Evolutionary conservation across 1,284 basidiomycete genomes (phyloP).

Genomic region (Golubevia pallescens): DNA sequence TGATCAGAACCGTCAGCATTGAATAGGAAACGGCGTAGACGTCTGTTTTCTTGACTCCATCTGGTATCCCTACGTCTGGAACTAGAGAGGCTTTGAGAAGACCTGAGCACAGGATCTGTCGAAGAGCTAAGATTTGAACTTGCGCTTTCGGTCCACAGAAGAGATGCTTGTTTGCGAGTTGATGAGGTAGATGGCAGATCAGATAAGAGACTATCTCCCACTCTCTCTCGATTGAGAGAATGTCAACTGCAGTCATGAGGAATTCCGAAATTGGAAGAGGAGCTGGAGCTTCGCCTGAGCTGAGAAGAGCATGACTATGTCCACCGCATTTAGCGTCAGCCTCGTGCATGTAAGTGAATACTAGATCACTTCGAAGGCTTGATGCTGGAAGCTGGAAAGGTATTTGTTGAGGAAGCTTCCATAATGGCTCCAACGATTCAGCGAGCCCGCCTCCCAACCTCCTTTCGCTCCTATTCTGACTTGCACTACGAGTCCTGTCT

Average conservation of each 20-base stretch:
- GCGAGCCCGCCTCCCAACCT: neutral
- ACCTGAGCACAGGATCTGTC: constrained; percentile 40
- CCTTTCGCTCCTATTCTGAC: constrained; percentile 18
- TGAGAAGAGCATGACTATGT: constrained; percentile 18
- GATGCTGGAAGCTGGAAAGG: constrained; percentile 42
- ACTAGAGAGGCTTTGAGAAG: constrained; percentile 41
- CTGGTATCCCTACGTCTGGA: constrained; percentile 45
- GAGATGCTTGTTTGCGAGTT: constrained; percentile 59
- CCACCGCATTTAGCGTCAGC: constrained; percentile 34
- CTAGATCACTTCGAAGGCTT: constrained; percentile 45
- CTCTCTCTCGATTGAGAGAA: constrained; percentile 45
- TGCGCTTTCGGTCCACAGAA: constrained; percentile 56
- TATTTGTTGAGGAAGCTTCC: constrained; percentile 43
- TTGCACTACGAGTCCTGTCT: constrained; percentile 20
- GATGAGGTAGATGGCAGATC: constrained; percentile 53
- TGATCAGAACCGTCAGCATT: constrained; percentile 48
- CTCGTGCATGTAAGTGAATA: constrained; percentile 53
- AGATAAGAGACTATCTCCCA: constrained; percentile 63
- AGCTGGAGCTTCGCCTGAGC: constrained; percentile 23
- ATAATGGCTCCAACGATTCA: constrained; percentile 17
- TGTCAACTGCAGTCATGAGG: constrained; percentile 30
- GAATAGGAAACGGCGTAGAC: constrained; percentile 54
- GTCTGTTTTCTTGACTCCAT: constrained; percentile 53
- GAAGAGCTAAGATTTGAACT: constrained; percentile 39
- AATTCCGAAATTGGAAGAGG: constrained; percentile 59